These are phyloP conservation scores for Petunia axillaris DNA, from an alignment of 257 asterid species.

Conservation along the genomic window DNA sequence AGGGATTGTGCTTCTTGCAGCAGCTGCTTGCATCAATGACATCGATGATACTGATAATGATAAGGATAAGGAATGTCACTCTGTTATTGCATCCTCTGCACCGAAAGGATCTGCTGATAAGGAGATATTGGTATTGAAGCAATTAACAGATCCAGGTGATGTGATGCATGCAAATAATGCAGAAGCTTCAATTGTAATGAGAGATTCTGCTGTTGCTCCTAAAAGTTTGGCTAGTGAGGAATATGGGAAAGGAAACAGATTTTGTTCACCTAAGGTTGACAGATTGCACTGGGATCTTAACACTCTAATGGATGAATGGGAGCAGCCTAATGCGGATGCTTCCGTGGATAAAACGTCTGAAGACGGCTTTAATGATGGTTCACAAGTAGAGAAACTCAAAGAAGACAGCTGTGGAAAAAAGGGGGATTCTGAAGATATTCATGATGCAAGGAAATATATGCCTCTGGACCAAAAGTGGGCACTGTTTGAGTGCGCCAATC, in stretches of 20 bases:
- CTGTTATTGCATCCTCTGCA: slow-evolving; percentile 36
- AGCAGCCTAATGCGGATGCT: slow-evolving; percentile 49
- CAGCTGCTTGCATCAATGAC: slow-evolving; percentile 64
- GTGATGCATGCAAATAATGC: slow-evolving; percentile 30
- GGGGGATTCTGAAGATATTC: background rate
- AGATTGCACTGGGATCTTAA: slow-evolving; percentile 85
- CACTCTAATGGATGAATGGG: slow-evolving; percentile 81
- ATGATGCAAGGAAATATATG: slow-evolving; percentile 13
- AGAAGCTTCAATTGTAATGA: slow-evolving; percentile 29
- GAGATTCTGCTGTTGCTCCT: slow-evolving; percentile 36
- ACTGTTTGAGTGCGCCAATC: slow-evolving; percentile 22
- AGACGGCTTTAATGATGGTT: slow-evolving; percentile 28
- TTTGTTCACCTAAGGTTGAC: slow-evolving; percentile 54
- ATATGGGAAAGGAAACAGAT: slow-evolving; percentile 24
- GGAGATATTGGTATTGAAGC: slow-evolving; percentile 30
- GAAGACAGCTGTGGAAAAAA: slow-evolving; percentile 27
- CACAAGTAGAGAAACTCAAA: slow-evolving; percentile 34
- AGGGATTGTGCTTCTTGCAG: slow-evolving; percentile 85
- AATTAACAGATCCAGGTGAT: slow-evolving; percentile 34
- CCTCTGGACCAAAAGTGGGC: slow-evolving; percentile 14
- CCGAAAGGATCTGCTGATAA: slow-evolving; percentile 38
- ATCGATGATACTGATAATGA: slow-evolving; percentile 45
- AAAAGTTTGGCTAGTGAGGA: slow-evolving; percentile 36
- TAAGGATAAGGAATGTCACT: slow-evolving; percentile 36
- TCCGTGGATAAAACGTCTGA: slow-evolving; percentile 30